Evolutionary conservation across 352 stramenopile species (phyloP).

Genomic region (Pythium folliculosum): DNA sequence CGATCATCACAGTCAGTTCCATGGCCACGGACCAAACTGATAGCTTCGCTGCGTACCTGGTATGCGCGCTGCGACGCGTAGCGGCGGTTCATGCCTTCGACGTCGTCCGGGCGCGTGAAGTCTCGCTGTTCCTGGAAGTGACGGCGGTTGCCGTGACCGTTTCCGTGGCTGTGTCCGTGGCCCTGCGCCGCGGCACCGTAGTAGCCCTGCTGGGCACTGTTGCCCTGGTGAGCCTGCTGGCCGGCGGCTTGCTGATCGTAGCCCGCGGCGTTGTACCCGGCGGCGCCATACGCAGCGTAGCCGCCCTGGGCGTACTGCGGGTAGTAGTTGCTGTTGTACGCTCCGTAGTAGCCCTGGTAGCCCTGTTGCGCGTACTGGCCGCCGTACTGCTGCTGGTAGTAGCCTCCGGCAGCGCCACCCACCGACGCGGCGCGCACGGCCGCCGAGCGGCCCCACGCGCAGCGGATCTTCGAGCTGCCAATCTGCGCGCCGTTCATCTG

Average conservation of each 20-base stretch:
- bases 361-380: conserved; percentile 45
- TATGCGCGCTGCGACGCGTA: conserved; percentile 79
- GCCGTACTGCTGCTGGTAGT: conserved; percentile 52
- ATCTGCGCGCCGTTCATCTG: conserved; percentile 90
- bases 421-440: conserved; percentile 41
- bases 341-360: conserved; percentile 40
- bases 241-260: conserved; percentile 50
- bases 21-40: background rate
- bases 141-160: conserved; percentile 29
- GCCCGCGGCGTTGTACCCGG: conserved; percentile 37
- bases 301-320: conserved; percentile 43
- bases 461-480: conserved; percentile 79
- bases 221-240: conserved; percentile 38
- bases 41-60: conserved; percentile 44
- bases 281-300: conserved; percentile 41
- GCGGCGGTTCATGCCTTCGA: conserved; percentile 77
- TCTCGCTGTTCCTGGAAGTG: conserved; percentile 58
- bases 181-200: conserved; percentile 32
- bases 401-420: conserved; percentile 29
- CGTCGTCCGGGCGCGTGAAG: conserved; percentile 75
- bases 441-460: conserved; percentile 86
- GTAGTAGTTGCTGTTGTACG: conserved; percentile 63
- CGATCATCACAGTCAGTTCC: background rate
- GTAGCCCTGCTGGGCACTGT: conserved; percentile 41
- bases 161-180: conserved; percentile 3